Percentiles rank a stretch among this genome's conserved stretches.
Conservation (phyloP, 2,329 filamentous ascomycete genomes). For the Bisporella sp. region DNA sequence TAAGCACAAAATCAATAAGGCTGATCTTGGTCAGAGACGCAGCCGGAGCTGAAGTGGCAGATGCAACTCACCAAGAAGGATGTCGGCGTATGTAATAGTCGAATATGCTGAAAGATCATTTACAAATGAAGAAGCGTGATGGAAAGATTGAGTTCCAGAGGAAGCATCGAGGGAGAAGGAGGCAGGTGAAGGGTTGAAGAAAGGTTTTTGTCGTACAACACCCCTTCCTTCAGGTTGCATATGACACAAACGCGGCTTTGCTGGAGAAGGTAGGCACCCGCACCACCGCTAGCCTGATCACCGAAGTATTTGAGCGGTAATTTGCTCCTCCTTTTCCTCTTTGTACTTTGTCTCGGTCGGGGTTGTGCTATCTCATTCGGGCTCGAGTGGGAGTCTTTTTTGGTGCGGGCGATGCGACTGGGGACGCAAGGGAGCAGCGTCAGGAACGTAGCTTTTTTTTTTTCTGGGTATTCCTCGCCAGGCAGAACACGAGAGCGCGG, state of each 20-base stretch:
- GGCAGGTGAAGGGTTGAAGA: constrained; percentile 8
- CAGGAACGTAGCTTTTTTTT: constrained; percentile 18
- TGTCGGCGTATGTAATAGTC: constrained; percentile 24
- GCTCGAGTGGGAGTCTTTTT: constrained; percentile 8
- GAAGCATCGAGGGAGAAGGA: constrained; percentile 24
- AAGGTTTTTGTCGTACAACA: constrained; percentile 25
- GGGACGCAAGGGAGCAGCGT: constrained; percentile 19
- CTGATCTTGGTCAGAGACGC: constrained; percentile 16
- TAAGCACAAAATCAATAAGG: constrained; percentile 27
- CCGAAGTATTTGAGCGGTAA: constrained; percentile 10
- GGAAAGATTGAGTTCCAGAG: constrained; percentile 19
- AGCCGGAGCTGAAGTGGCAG: constrained; percentile 19
- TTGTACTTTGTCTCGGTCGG: constrained; percentile 14
- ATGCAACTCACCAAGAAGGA: constrained; percentile 22
- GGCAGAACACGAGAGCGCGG: too few species aligned
- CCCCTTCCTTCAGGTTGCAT: constrained; percentile 27
- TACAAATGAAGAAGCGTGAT: constrained; percentile 21
- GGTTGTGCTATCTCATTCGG: constrained; percentile 12
- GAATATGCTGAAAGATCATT: constrained; percentile 25
- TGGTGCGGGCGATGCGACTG: constrained; percentile 13
- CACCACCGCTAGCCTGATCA: constrained; percentile 12
- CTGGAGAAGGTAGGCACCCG: constrained; percentile 26
- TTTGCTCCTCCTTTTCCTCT: constrained; percentile 12
- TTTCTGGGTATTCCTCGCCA: too few species aligned
- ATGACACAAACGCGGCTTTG: constrained; percentile 23